Conservation (phyloP, 495 filamentous ascomycete genomes). For the Glonium stellatum region DNA sequence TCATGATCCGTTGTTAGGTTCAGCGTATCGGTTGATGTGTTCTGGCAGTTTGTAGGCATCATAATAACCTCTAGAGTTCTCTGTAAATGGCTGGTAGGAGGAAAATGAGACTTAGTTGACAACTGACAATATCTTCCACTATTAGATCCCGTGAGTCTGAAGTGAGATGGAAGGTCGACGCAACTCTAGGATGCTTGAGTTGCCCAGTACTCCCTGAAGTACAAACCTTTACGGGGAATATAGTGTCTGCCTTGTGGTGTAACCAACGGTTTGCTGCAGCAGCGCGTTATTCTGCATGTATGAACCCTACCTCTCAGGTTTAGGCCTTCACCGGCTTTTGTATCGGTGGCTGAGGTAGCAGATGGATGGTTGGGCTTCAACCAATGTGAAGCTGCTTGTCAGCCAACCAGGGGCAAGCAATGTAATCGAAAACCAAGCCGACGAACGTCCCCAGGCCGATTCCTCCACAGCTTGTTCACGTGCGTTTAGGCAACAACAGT, state of each 20-base stretch:
- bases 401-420: neutral
- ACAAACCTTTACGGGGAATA: neutral
- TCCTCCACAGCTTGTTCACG: neutral
- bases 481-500: neutral
- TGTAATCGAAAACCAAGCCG: neutral
- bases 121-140: slow-evolving; percentile 9
- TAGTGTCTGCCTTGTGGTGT: neutral
- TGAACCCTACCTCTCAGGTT: neutral
- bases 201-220: neutral
- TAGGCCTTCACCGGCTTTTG: neutral
- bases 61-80: slow-evolving; percentile 4
- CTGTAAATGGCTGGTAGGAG: slow-evolving; percentile 1
- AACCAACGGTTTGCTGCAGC: neutral
- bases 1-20: slow-evolving; percentile 21
- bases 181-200: neutral
- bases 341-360: neutral
- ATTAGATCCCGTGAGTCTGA: slow-evolving; percentile 6
- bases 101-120: slow-evolving; percentile 6
- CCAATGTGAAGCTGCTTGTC: neutral
- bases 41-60: slow-evolving; percentile 22
- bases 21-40: slow-evolving; percentile 29
- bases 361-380: neutral
- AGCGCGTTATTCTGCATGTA: neutral
- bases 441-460: neutral
- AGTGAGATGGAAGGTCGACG: slow-evolving; percentile 7